phyloP scores from a whole-genome alignment of 1,139 yeast genomes.

The Suhomyces maxii region DNA sequence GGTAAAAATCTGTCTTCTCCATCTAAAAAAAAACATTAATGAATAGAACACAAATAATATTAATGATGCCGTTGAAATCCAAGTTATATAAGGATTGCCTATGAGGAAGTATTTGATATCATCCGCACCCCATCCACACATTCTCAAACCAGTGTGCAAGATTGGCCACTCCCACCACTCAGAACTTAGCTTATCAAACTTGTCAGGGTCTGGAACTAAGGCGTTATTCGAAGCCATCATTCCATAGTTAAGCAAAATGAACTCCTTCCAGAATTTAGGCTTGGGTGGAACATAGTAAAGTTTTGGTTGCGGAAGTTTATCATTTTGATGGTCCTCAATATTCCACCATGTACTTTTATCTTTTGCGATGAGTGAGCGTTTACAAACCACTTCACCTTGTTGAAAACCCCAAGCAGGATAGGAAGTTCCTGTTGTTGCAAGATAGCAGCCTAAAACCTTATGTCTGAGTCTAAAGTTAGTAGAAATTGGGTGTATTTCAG shows the following conservation, averaged over 20 bases:
- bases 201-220: slow-evolving; percentile 69
- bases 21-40: slow-evolving; percentile 18
- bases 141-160: slow-evolving; percentile 59
- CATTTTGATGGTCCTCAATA: slow-evolving; percentile 64
- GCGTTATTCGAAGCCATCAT: slow-evolving; percentile 83
- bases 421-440: slow-evolving; percentile 69
- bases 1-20: slow-evolving; percentile 35
- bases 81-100: slow-evolving; percentile 67
- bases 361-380: slow-evolving; percentile 44
- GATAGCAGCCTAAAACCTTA: slow-evolving; percentile 64
- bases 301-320: slow-evolving; percentile 37
- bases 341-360: slow-evolving; percentile 85
- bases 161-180: slow-evolving; percentile 86
- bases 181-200: slow-evolving; percentile 63
- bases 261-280: slow-evolving; percentile 70
- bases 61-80: slow-evolving; percentile 48
- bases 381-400: slow-evolving; percentile 79
- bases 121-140: slow-evolving; percentile 62
- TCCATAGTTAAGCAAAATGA: slow-evolving; percentile 65
- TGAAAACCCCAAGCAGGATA: slow-evolving; percentile 82
- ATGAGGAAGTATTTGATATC: slow-evolving; percentile 58
- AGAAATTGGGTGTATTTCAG: slow-evolving; percentile 63
- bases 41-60: slow-evolving; percentile 21
- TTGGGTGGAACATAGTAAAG: slow-evolving; percentile 57
- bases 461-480: slow-evolving; percentile 68